phyloP scores from a whole-genome alignment of 352 stramenopile genomes.

The Phytopythium vexans region DNA sequence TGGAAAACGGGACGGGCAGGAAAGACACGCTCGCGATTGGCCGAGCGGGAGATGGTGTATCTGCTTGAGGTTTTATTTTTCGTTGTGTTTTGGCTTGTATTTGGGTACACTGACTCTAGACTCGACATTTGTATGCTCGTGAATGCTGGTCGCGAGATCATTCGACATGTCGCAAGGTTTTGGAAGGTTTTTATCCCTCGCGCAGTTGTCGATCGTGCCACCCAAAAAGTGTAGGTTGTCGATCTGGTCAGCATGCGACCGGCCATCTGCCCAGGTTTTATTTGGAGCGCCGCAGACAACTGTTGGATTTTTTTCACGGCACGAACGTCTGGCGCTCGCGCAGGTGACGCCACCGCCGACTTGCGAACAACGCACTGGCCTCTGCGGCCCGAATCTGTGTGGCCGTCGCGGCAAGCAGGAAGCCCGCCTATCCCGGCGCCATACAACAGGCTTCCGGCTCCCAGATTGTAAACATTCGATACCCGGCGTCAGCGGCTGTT shows the following conservation, averaged over 20 bases:
- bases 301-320: background rate
- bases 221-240: conserved; percentile 4
- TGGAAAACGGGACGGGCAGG: background rate
- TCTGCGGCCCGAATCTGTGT: background rate
- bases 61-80: too few species aligned
- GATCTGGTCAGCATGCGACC: background rate
- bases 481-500: too few species aligned
- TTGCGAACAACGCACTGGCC: too few species aligned
- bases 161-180: background rate
- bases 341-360: conserved; percentile 1
- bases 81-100: too few species aligned
- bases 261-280: background rate
- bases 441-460: too few species aligned
- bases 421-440: background rate
- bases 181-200: background rate
- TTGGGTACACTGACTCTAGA: background rate
- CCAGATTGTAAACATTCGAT: too few species aligned
- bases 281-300: background rate
- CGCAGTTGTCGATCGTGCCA: background rate
- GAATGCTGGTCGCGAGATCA: background rate
- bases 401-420: background rate
- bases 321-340: background rate
- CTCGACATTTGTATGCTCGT: background rate
- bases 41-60: background rate
- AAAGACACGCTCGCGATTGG: conserved; percentile 3